Evolutionary conservation across 2,329 filamentous ascomycete species (phyloP), one percentile per base, ranked within the genome.

Genomic region (Lasiodiplodia gonubiensis): DNA sequence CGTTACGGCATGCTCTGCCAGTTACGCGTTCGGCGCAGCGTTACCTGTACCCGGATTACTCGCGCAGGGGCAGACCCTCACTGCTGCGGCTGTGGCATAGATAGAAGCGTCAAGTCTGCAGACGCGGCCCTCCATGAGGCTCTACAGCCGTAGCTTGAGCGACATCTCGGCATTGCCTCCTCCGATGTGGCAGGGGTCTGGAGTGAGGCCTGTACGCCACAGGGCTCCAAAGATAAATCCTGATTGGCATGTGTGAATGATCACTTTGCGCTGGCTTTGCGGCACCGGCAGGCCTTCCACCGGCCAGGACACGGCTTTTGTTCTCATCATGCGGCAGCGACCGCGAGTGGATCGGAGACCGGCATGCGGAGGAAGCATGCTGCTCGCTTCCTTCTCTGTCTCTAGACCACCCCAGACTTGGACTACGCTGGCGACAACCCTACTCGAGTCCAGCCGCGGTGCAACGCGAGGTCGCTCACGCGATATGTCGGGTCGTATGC

Each of bases 1-100:
- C 25, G 59, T 37, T 63, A 63, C 46, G 59, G 59, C 59, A 63
- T 63, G 59, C 59, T 63, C 59, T 46, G 39, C 39, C 39, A 48
- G 42, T 59, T 55, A 66, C 64, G 64, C 64, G 64, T 66, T 66
- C 64, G 64, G 64, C 64, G 53, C 42, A 66, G 52, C 39, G 54
- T 21, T 21, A 66, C 64, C 63, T 37, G 33, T 25, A 21, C 21
- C 46, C 59, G 46, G 59, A 35, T 10, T 25, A 51, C 42, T 35
- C 23, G 30, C 42, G 23, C 37, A n/a, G 25, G 12, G 46, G 25
- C 30, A 30, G 30, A 37, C 30, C 21, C 39, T 59, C 52, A 66
- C 53, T 30, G 53, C 37, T 39, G 64, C 64, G 27, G 64, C 54
- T 33, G 42, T 57, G 46, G 64, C 64, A 48, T 12, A 49, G 39